A percentile compares a stretch with the other conserved stretches of the same genome.
Evolutionary conservation across 495 filamentous ascomycete genomes (phyloP).

Genomic region (Podospora didyma): DNA sequence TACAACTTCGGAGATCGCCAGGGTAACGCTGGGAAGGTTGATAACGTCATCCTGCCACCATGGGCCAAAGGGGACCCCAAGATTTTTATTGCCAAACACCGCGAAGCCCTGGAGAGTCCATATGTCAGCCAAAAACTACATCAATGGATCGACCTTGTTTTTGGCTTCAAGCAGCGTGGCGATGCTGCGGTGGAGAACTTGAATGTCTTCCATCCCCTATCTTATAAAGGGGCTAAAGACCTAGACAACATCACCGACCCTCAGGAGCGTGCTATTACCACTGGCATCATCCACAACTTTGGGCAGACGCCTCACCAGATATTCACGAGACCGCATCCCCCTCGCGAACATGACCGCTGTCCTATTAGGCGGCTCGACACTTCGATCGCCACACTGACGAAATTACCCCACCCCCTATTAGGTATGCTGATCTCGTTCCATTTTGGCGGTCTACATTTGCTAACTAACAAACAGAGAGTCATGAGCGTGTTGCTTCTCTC

Average conservation of each 20-base stretch:
- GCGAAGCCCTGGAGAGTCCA: constrained; percentile 90
- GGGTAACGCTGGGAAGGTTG: constrained; percentile 70
- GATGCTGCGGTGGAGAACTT: constrained; percentile 87
- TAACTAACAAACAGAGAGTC: constrained; percentile 51
- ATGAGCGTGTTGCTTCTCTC: constrained; percentile 75
- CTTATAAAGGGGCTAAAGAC: constrained; percentile 90
- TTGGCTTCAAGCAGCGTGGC: constrained; percentile 91
- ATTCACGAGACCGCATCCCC: constrained; percentile 74
- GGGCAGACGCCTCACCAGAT: constrained; percentile 96
- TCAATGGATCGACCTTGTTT: constrained; percentile 93
- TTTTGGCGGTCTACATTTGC: constrained; percentile 1
- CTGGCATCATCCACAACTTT: constrained; percentile 97
- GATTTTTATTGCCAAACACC: constrained; percentile 90
- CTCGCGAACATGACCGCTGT: constrained; percentile 61
- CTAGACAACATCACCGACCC: constrained; percentile 88
- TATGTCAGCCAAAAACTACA: constrained; percentile 89
- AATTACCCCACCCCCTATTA: constrained; percentile 76
- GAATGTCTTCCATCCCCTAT: constrained; percentile 94
- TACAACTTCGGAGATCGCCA: constrained; percentile 91
- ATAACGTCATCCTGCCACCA: constrained; percentile 80
- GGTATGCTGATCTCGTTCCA: constrained; percentile 27
- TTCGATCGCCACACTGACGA: constrained; percentile 69
- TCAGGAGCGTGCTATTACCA: constrained; percentile 76
- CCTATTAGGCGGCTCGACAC: constrained; percentile 69
- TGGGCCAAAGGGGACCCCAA: constrained; percentile 98